phyloP scores from a whole-genome alignment of 495 filamentous ascomycete genomes.

The Penicillium desertorum region DNA sequence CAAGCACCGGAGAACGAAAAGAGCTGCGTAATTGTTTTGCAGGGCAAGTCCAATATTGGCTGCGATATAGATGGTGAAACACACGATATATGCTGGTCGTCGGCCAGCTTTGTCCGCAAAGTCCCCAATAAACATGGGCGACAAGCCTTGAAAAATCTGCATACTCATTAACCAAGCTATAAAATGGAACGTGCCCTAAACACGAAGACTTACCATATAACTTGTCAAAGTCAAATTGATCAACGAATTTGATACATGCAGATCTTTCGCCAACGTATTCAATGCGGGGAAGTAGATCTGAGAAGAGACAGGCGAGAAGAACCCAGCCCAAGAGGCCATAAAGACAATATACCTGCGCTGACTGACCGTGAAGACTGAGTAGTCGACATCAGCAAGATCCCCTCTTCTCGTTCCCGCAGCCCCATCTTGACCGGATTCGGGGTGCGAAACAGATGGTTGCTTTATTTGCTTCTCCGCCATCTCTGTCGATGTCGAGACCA shows the following conservation, averaged over 20 bases:
- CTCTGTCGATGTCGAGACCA: neutral
- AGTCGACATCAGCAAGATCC: slow-evolving; percentile 24
- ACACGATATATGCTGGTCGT: slow-evolving; percentile 48
- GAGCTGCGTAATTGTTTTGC: slow-evolving; percentile 46
- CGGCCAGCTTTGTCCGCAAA: slow-evolving; percentile 51
- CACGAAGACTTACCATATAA: slow-evolving; percentile 49
- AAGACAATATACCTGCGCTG: slow-evolving; percentile 48
- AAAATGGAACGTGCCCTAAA: neutral
- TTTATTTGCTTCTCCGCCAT: slow-evolving; percentile 8
- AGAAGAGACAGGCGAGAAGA: slow-evolving; percentile 69
- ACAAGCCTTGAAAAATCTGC: slow-evolving; percentile 51
- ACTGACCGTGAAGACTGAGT: slow-evolving; percentile 27
- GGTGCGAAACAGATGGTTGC: slow-evolving; percentile 1
- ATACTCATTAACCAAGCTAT: slow-evolving; percentile 3
- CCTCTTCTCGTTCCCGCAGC: slow-evolving; percentile 12
- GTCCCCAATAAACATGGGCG: slow-evolving; percentile 49
- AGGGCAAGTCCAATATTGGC: slow-evolving; percentile 53
- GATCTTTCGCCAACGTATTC: slow-evolving; percentile 55
- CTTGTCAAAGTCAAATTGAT: slow-evolving; percentile 72
- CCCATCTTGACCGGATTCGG: slow-evolving; percentile 10
- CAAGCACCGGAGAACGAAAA: slow-evolving; percentile 49
- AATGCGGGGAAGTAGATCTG: slow-evolving; percentile 77
- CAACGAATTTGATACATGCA: slow-evolving; percentile 57
- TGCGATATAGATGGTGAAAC: slow-evolving; percentile 46
- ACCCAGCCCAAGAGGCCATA: slow-evolving; percentile 62